Evolutionary conservation across 1,284 basidiomycete genomes (phyloP).

Genomic region (Cryptococcus sp.): DNA sequence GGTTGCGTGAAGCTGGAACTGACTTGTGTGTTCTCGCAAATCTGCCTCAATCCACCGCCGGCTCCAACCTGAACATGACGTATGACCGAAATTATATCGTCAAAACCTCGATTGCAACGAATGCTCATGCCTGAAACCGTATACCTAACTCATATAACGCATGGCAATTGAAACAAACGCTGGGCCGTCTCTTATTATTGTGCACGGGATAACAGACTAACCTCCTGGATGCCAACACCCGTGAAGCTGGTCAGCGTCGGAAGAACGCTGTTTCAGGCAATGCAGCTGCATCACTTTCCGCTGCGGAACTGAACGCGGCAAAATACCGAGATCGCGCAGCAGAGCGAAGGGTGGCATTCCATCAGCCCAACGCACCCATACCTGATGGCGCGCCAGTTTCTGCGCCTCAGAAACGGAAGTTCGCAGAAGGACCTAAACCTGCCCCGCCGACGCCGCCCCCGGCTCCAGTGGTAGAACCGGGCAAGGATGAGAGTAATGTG

Average conservation of each 20-base stretch:
- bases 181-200: neutral
- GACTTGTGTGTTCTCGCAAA: slow-evolving; percentile 12
- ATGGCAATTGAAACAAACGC: no score
- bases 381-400: slow-evolving; percentile 12
- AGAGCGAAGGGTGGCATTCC: slow-evolving; percentile 81
- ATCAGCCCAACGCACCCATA: slow-evolving; percentile 65
- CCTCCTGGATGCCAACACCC: slow-evolving; percentile 66
- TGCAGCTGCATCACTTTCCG: slow-evolving; percentile 24
- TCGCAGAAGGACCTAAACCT: slow-evolving; percentile 64
- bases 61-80: neutral
- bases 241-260: slow-evolving; percentile 74
- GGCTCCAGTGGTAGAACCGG: slow-evolving; percentile 64
- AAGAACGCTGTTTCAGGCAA: slow-evolving; percentile 56
- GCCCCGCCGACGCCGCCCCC: slow-evolving; percentile 61
- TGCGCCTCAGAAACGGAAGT: slow-evolving; percentile 38
- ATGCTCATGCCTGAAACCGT: no score
- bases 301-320: slow-evolving; percentile 46
- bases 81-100: neutral
- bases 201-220: slow-evolving; percentile 66
- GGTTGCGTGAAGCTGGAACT: slow-evolving; percentile 14
- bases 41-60: neutral
- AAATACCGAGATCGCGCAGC: slow-evolving; percentile 91
- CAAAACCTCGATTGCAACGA: neutral
- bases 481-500: slow-evolving; percentile 74
- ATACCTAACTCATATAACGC: no score